Evolutionary conservation across 1,139 yeast genomes (phyloP).

Genomic region (Saccharomyces hybrid): DNA sequence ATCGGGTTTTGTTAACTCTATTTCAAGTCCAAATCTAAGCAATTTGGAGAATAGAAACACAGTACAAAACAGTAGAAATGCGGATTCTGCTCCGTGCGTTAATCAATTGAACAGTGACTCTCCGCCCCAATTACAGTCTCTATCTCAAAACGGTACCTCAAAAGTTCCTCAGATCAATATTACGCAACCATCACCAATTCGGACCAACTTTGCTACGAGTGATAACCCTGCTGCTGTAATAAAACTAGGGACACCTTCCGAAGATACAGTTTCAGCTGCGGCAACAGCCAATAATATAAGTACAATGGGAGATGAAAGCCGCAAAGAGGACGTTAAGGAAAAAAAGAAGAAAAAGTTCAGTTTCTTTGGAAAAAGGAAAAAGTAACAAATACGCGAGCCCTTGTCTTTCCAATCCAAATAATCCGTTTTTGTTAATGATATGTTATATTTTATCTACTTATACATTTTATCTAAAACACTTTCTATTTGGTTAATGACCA

Average conservation of each 20-base stretch:
- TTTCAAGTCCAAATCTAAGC: background rate
- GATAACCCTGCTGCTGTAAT: background rate
- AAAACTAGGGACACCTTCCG: background rate
- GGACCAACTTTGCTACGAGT: background rate
- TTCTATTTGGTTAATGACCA: background rate
- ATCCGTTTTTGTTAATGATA: background rate
- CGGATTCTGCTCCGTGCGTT: background rate
- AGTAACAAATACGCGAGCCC: background rate
- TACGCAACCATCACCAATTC: slow-evolving; percentile 1
- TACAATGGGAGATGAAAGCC: slow-evolving; percentile 5
- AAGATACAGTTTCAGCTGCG: slow-evolving; percentile 2
- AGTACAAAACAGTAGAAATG: background rate
- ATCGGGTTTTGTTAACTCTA: slow-evolving; percentile 2
- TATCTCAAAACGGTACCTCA: background rate
- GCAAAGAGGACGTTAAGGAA: slow-evolving; percentile 7
- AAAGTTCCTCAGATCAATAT: background rate
- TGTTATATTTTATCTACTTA: background rate
- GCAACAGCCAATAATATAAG: slow-evolving; percentile 5
- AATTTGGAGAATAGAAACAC: background rate
- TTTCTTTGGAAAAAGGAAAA: slow-evolving; percentile 23
- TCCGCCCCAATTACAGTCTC: background rate
- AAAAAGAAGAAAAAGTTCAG: slow-evolving; percentile 26
- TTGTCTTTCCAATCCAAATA: background rate
- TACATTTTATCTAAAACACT: background rate
- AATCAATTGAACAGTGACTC: background rate